A percentile compares a stretch with the other conserved stretches of the same genome.
These are phyloP conservation scores for Corylus americana DNA, from an alignment of 306 rosid species.

Conservation along the genomic window DNA sequence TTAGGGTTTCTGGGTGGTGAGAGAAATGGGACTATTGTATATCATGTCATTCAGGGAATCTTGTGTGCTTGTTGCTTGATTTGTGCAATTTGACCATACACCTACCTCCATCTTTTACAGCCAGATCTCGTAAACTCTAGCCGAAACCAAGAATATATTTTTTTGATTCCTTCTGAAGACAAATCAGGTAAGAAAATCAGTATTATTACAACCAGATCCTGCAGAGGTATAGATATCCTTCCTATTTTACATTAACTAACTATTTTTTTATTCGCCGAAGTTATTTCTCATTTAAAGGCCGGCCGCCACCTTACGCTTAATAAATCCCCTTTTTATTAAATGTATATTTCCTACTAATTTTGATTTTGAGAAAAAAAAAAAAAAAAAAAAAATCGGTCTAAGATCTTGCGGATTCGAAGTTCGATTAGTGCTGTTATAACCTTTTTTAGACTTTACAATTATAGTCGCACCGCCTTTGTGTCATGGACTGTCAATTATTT, in stretches of 20 bases:
- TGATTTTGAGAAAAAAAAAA: background rate
- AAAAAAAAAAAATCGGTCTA: background rate
- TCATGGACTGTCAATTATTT: background rate
- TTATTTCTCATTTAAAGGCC: background rate
- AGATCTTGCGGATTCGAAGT: conserved; percentile 3
- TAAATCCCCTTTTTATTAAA: background rate
- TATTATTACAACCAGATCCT: background rate
- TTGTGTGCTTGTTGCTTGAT: conserved; percentile 1
- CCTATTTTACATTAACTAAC: background rate
- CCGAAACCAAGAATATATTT: background rate
- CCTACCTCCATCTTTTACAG: background rate
- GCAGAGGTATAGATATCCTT: background rate
- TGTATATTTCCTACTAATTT: background rate
- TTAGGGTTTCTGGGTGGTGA: conserved; percentile 5
- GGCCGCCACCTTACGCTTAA: background rate
- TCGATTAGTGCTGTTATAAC: background rate
- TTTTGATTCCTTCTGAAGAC: background rate
- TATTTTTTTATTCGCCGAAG: background rate
- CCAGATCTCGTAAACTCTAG: background rate
- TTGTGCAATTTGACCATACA: background rate
- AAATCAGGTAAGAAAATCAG: conserved; percentile 4
- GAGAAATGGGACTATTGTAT: background rate
- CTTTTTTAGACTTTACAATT: background rate
- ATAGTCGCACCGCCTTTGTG: background rate
- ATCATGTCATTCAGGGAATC: background rate